Evolutionary conservation across 2,329 filamentous ascomycete genomes (phyloP), one percentile per base, ranked within the genome.

Genomic region (Curvularia sp.): DNA sequence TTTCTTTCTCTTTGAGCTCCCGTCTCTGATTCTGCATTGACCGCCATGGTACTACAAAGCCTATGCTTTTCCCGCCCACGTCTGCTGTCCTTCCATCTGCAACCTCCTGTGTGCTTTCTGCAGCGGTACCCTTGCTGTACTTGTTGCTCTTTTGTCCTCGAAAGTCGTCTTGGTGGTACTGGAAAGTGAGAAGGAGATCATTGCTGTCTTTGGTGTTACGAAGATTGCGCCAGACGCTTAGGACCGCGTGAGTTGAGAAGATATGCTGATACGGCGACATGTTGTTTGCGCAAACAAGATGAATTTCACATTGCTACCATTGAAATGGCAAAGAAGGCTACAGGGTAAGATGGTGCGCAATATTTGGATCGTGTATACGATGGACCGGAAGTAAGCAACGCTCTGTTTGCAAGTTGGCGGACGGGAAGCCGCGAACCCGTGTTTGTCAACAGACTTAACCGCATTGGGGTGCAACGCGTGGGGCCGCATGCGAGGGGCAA

Each of bases 11-110:
- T 5, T 63, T 60, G 57, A 74, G 38, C 55, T 76, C 72, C 46
- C 64, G 57, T 54, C 72, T 65, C 53, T 75, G 72, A 12, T 70
- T 67, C 57, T 75, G 72, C 72, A 76, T 74, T 38, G 71, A 72
- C 48, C 72, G 63, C 73, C 72, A 76, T 62, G 73, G 72, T 32
- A 76, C 72, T 13, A 75, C 71, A 19, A 75, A 75, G 55, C 73
- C 68, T 19, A 75, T 76, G 53, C 72, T 74, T 61, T 67, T 72
- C 32, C 67, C 69, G 5, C 56, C 63, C 4, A 50, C 57, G 39
- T 68, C 64, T 21, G 68, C 57, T 10, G 59, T 54, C 55, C 65
- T 67, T 21, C 63, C 64, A 49, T 66, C 66, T 9, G 61, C 41
- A 13, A 68, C 60, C 45, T 70, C 72, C 15, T 59, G 60, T 18